Evolutionary conservation across 1,284 basidiomycete genomes (phyloP), one percentile per base, ranked within the genome.

Genomic region (Sanguinoderma infundibulare): DNA sequence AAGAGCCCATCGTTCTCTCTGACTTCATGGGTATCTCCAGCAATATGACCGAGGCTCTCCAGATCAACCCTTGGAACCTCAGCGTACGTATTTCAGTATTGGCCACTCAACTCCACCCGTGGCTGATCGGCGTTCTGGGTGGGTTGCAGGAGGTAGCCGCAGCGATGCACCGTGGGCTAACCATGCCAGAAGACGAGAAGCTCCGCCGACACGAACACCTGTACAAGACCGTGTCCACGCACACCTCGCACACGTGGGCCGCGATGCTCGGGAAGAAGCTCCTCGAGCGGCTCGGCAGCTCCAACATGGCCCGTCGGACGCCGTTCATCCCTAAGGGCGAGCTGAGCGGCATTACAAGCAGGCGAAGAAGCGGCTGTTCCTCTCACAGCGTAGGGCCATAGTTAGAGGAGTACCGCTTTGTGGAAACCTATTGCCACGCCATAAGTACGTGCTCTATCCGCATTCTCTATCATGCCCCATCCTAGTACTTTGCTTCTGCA

Each of bases 11-110:
- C 57, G 92, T 99, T 59, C 81, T 99, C 49, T 95, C 92, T 72
- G 97, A 99, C 78, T 99, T 99, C 74, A 98, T 98, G 87, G 97
- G 98, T 26, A 98, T 98, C 66, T 92, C 91, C 53, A 90, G 91
- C 69, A 87, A 91, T 64, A 94, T 97, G 91, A 82, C 83, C 46
- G 86, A 93, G 46, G 92, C 95, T 10, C 80, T 96, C 49, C 86
- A 92, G 67, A 89, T 94, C 53, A 95, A 94, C 72, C 95, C 95
- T 1, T 96, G 95, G 94, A 92, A 94, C 73, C 84, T 95, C 9
- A 91, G 89, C 59, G 91, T 92, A 65, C 63, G 87, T 81, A n/a
- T 34, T 28, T 30, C 24, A 14, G 22, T 7, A 8, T 14, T 15
- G 20, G 15, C 53, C 28, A 26, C 14, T 44, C 32, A n/a, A 53